phyloP scores from a whole-genome alignment of 225 moss, liverwort and hornwort genomes.

The Bryum argenteum region DNA sequence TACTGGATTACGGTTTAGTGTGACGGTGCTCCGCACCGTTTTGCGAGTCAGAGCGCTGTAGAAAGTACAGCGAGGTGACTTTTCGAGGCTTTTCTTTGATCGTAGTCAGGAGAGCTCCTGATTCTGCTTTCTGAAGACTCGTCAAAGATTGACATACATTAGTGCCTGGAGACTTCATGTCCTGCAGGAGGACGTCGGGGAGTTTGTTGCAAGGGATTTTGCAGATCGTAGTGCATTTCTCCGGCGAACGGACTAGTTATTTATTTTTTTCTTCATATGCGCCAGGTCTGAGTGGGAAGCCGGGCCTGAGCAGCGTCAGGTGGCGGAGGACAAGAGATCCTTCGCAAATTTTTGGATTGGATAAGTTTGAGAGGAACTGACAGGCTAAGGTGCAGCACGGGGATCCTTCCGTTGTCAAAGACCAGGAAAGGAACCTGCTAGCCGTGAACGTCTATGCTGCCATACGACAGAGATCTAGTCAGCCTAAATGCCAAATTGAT shows the following conservation, averaged over 20 bases:
- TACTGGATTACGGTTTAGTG: constrained; percentile 22
- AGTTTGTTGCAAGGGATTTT: constrained; percentile 9
- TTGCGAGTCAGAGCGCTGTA: not conserved
- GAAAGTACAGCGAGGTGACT: not conserved
- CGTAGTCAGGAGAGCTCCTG: not conserved
- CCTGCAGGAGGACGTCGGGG: not conserved
- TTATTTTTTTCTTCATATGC: not conserved
- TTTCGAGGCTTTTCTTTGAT: not conserved
- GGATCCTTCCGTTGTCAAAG: not conserved
- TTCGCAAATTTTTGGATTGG: constrained; percentile 18
- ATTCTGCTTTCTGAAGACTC: constrained; percentile 14
- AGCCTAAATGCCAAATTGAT: not conserved
- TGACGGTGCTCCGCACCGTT: not conserved
- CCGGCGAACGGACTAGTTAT: not conserved
- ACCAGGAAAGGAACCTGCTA: constrained; percentile 1
- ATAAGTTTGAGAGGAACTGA: constrained; percentile 19
- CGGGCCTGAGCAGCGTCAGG: constrained; percentile 20
- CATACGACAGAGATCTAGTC: constrained; percentile 24
- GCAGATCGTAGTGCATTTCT: constrained; percentile 19
- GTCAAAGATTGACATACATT: constrained; percentile 25
- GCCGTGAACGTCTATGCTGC: constrained; percentile 25
- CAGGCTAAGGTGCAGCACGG: constrained; percentile 1
- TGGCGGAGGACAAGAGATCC: constrained; percentile 31
- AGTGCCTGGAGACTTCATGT: constrained; percentile 2
- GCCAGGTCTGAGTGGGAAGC: constrained; percentile 26